Percentiles rank a stretch among this genome's conserved stretches.
Evolutionary conservation across 768 basidiomycete genomes (phyloP).

Genomic region (Amanita thiersii): DNA sequence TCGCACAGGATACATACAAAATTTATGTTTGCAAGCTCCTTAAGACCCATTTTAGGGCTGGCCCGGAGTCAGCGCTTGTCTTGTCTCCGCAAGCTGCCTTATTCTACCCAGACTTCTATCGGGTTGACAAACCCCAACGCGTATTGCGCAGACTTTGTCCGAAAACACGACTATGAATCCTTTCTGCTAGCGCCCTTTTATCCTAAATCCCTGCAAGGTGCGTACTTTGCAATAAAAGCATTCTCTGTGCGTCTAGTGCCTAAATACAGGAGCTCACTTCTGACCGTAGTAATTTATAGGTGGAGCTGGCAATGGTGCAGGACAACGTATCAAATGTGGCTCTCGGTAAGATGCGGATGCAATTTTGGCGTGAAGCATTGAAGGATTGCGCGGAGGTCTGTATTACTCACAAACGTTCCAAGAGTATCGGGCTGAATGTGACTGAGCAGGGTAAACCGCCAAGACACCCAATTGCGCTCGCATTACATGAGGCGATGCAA

Average conservation of each 20-base stretch:
- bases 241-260: conserved; percentile 58
- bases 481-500: conserved; percentile 50
- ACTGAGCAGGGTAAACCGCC: conserved; percentile 59
- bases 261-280: background rate
- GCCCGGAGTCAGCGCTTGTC: background rate
- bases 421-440: conserved; percentile 12
- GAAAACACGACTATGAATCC: conserved; percentile 77
- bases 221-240: conserved; percentile 74
- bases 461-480: conserved; percentile 74
- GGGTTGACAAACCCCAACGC: conserved; percentile 34
- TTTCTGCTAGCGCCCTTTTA: conserved; percentile 66
- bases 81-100: background rate
- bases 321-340: conserved; percentile 66
- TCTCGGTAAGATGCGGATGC: conserved; percentile 78
- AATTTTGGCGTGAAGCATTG: conserved; percentile 82
- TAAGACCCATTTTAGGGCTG: no score
- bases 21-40: background rate
- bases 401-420: conserved; percentile 11
- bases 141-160: conserved; percentile 68
- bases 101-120: conserved; percentile 9
- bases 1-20: no score
- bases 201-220: conserved; percentile 53
- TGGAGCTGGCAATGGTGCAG: conserved; percentile 71
- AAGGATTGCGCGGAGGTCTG: conserved; percentile 59
- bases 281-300: conserved; percentile 27